Evolutionary conservation across 2,329 filamentous ascomycete genomes (phyloP).

Genomic region (Purpureocillium takamizusanense): DNA sequence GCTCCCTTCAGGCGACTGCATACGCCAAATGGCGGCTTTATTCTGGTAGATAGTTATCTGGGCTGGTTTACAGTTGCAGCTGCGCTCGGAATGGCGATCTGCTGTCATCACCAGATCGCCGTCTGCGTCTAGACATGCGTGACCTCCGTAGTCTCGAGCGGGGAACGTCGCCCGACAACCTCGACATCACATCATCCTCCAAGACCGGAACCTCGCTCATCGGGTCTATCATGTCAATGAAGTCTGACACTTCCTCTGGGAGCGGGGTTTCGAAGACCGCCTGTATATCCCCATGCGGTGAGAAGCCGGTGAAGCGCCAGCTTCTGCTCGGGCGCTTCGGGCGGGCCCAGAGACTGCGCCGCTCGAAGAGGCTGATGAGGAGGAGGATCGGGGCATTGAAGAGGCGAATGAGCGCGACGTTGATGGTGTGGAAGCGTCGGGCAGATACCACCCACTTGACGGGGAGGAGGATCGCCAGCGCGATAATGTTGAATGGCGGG

Average conservation of each 20-base stretch:
- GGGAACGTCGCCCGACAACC: slow-evolving; percentile 14
- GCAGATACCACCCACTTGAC: slow-evolving; percentile 54
- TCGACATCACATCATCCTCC: slow-evolving; percentile 21
- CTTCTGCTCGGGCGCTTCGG: slow-evolving; percentile 13
- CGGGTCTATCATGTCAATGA: slow-evolving; percentile 24
- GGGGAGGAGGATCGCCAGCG: slow-evolving; percentile 53
- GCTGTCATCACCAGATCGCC: too few relatives aligned
- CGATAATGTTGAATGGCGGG: slow-evolving; percentile 62
- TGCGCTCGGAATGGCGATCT: too few relatives aligned
- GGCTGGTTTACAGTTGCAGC: too few relatives aligned
- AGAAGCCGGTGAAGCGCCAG: slow-evolving; percentile 37
- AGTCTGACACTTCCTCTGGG: slow-evolving; percentile 29
- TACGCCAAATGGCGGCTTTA: too few relatives aligned
- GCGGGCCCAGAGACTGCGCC: slow-evolving; percentile 35
- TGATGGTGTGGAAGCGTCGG: slow-evolving; percentile 62
- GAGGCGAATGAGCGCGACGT: slow-evolving; percentile 53
- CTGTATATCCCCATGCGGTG: slow-evolving; percentile 52
- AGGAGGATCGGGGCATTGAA: slow-evolving; percentile 58
- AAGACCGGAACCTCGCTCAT: slow-evolving; percentile 22
- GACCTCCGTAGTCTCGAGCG: slow-evolving; percentile 4
- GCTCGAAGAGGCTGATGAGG: slow-evolving; percentile 51
- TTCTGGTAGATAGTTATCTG: too few relatives aligned
- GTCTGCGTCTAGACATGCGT: slow-evolving; percentile 2
- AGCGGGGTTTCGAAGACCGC: slow-evolving; percentile 51
- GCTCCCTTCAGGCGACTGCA: too few relatives aligned